Conservation (phyloP, 495 filamentous ascomycete genomes). For the Gamarada debralockiae region DNA sequence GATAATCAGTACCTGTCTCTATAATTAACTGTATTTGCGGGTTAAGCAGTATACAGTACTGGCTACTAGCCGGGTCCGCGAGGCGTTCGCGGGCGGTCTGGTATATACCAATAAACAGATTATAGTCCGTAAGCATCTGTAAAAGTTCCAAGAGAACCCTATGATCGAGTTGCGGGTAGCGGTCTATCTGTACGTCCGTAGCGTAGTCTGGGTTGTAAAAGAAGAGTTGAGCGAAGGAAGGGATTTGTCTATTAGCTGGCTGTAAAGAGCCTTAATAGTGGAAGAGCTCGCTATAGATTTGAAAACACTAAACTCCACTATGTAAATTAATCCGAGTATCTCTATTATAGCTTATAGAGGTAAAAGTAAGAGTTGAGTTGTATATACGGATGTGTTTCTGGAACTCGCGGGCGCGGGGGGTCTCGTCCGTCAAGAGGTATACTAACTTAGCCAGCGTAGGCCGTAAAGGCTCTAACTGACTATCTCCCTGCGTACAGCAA, state of each 20-base stretch:
- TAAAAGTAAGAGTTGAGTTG: not conserved
- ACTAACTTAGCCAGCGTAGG: no score
- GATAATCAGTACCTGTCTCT: constrained; percentile 3
- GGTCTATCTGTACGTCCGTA: not conserved
- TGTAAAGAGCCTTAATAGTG: not conserved
- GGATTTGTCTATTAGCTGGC: not conserved
- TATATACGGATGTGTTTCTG: not conserved
- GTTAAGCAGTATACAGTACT: constrained; percentile 9
- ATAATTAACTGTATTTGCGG: constrained; percentile 11
- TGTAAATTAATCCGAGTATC: not conserved
- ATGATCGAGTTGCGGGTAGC: not conserved
- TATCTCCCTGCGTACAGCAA: no score
- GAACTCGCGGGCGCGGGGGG: not conserved
- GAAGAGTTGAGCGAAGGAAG: not conserved
- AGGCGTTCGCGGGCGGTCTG: constrained; percentile 1
- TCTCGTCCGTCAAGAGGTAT: not conserved
- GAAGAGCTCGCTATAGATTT: not conserved
- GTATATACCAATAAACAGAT: constrained; percentile 10
- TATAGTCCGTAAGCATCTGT: constrained; percentile 7
- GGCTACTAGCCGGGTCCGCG: not conserved
- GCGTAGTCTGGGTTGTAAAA: constrained; percentile 1
- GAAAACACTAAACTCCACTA: not conserved
- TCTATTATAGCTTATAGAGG: not conserved
- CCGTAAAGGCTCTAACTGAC: no score
- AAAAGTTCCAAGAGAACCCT: not conserved